Percentiles rank a stretch among this genome's conserved stretches.
Evolutionary conservation across 495 filamentous ascomycete genomes (phyloP).

Genomic region (Paragyromitra xinjiangensis): DNA sequence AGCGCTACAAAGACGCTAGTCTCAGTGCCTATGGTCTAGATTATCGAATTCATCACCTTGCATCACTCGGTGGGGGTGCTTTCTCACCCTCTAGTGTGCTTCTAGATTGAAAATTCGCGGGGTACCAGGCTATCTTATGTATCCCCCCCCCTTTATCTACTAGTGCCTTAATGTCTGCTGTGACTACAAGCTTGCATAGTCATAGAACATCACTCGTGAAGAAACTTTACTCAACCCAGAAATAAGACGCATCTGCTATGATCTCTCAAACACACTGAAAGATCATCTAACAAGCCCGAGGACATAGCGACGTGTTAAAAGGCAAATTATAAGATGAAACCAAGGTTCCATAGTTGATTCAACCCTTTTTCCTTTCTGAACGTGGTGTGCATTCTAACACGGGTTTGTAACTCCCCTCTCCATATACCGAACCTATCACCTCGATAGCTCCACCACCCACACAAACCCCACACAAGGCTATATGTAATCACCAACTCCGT

Average conservation of each 20-base stretch:
- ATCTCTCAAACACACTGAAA: background rate
- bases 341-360: background rate
- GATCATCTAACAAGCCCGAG: background rate
- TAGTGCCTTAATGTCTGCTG: background rate
- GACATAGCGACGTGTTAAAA: background rate
- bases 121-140: background rate
- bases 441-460: too few relatives aligned
- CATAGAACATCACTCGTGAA: constrained; percentile 5
- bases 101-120: background rate
- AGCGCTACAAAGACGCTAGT: background rate
- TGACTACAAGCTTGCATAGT: background rate
- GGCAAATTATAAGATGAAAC: background rate
- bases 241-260: background rate
- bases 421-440: too few relatives aligned
- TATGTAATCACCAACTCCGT: too few relatives aligned
- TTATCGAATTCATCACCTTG: background rate
- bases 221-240: too few relatives aligned
- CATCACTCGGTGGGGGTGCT: constrained; percentile 10
- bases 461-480: too few relatives aligned
- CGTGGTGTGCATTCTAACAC: too few relatives aligned
- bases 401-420: too few relatives aligned
- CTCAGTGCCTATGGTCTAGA: background rate
- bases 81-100: background rate
- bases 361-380: too few relatives aligned
- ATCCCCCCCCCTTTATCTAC: background rate